Evolutionary conservation across 441 rosid species (phyloP), one percentile per base, ranked within the genome.

Genomic region (Jatropha multifida): DNA sequence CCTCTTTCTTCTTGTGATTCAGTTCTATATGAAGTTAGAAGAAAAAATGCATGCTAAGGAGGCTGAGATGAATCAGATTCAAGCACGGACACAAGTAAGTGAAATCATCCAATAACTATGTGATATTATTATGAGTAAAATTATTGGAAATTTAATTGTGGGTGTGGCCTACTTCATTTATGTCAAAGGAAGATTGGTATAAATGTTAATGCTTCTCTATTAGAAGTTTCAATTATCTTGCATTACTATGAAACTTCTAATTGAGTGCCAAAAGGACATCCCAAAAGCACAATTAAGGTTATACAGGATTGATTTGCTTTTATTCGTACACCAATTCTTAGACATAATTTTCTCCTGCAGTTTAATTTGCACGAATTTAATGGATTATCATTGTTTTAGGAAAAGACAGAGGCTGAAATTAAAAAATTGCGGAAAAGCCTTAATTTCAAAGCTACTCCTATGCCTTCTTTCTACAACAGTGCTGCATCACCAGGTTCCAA

Each of bases 401-500:
- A 89, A 81, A 85, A 82, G 77, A 83, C 79, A 5, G 83, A 90
- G 72, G 91, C 89, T 69, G 93, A 90, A 77, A 86, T 92, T 37
- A 88, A 88, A 76, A 87, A 85, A 68, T 71, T 87, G 65, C 84
- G 97, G 64, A 88, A 83, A 80, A 88, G 92, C 81, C 94, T 94
- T 44, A 90, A 94, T 76, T 94, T 94, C 73, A 92, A 90, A 79
- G 94, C 98, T 65, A 87, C 82, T 38, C 97, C 96, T 17, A 90
- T 94, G 96, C 97, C 98, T 80, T 88, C 92, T 71, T 94, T 94
- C 82, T 90, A 94, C 79, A 88, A 84, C 51, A 74, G 20, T 20
- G 61, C 78, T 11, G 60, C 59, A 40, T 54, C 70, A 54, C 81
- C 77, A 9, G 81, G 20, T 17, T 85, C 88, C 67, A 83, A 68